phyloP scores from a whole-genome alignment of 2,329 filamentous ascomycete genomes.

The Sarocladium strictum region DNA sequence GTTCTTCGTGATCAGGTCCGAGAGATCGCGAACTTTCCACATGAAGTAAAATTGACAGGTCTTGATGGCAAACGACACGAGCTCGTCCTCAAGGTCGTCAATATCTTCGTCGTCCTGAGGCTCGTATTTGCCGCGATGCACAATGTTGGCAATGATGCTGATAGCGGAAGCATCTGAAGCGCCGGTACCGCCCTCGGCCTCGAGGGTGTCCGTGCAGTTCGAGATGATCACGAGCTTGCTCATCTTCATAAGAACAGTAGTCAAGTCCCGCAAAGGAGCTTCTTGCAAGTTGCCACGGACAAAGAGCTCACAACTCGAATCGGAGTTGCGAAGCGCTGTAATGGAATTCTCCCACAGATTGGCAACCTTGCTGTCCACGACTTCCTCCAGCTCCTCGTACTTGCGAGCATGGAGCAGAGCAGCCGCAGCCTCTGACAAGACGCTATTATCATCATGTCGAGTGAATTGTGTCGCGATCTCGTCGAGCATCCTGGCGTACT shows the following conservation, averaged over 20 bases:
- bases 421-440: constrained; percentile 75
- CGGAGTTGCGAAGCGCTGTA: constrained; percentile 65
- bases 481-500: constrained; percentile 75
- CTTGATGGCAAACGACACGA: constrained; percentile 71
- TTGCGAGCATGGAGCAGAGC: constrained; percentile 80
- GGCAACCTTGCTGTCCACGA: constrained; percentile 73
- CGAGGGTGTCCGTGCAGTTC: constrained; percentile 70
- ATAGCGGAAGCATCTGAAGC: constrained; percentile 50
- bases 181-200: constrained; percentile 47
- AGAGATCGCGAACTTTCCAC: constrained; percentile 72
- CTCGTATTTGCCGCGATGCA: constrained; percentile 66
- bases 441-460: constrained; percentile 80
- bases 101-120: constrained; percentile 60
- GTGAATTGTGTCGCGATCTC: constrained; percentile 93
- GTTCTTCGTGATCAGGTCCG: constrained; percentile 47
- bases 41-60: constrained; percentile 84
- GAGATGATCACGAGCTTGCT: constrained; percentile 75
- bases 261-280: constrained; percentile 61
- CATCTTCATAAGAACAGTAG: constrained; percentile 70
- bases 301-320: constrained; percentile 65
- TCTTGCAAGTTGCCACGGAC: constrained; percentile 62
- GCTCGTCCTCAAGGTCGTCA: constrained; percentile 72
- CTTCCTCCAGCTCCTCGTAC: constrained; percentile 83
- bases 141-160: constrained; percentile 64
- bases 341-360: constrained; percentile 81